A percentile compares a stretch with the other conserved stretches of the same genome.
Conservation (phyloP, 139 green algal genomes). For the Volvox africanus region DNA sequence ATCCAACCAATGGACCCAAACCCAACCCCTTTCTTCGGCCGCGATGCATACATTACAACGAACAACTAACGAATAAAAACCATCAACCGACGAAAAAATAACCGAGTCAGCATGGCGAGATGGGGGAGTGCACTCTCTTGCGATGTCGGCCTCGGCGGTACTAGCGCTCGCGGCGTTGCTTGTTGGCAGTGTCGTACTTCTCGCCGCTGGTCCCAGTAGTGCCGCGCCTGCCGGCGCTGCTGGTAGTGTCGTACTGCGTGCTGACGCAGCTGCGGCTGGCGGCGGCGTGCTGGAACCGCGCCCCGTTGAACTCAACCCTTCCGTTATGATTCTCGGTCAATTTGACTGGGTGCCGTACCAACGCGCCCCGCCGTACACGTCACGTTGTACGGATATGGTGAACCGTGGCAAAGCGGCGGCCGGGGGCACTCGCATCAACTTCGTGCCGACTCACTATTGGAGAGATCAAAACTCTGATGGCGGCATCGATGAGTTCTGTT, state of each 20-base stretch:
- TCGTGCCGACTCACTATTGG: slow-evolving; percentile 38
- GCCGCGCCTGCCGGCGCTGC: neutral
- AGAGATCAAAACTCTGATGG: neutral
- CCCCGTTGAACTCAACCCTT: slow-evolving; percentile 41
- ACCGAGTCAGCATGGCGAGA: neutral
- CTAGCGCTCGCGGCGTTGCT: slow-evolving; percentile 10
- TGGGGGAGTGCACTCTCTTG: neutral
- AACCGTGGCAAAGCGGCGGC: neutral
- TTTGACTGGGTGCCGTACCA: slow-evolving; percentile 55
- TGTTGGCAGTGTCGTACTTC: neutral
- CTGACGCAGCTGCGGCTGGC: neutral
- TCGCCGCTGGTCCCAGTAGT: neutral
- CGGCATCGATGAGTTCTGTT: slow-evolving; percentile 11
- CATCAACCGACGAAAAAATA: neutral
- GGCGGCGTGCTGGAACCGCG: neutral
- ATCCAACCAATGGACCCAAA: no score
- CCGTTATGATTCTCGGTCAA: slow-evolving; percentile 20
- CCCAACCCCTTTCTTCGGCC: no score
- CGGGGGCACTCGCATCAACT: slow-evolving; percentile 41
- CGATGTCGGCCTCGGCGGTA: neutral
- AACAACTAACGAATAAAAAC: neutral
- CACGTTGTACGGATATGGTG: slow-evolving; percentile 52
- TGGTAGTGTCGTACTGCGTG: neutral
- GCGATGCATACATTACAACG: no score
- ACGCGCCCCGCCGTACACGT: slow-evolving; percentile 39